phyloP scores from a whole-genome alignment of 345 rosid genomes.

The Capsella bursapastoris region DNA sequence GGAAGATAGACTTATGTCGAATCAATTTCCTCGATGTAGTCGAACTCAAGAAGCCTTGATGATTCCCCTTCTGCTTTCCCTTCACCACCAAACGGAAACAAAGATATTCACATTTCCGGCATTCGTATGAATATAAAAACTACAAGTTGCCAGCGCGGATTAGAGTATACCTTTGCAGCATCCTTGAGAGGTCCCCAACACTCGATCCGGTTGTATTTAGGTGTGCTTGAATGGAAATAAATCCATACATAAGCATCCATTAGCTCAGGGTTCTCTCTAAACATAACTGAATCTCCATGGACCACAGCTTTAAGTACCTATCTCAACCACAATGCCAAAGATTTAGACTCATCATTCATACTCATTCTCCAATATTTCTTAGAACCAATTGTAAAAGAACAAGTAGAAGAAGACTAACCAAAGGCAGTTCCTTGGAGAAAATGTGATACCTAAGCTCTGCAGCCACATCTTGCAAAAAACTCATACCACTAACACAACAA shows the following conservation, averaged over 20 bases:
- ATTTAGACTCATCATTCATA: not conserved
- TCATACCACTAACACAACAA: constrained; percentile 85
- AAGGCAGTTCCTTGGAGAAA: constrained; percentile 88
- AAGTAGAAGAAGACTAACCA: constrained; percentile 55
- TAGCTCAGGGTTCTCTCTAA: constrained; percentile 72
- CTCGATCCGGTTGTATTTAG: constrained; percentile 70
- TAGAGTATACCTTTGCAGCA: constrained; percentile 62
- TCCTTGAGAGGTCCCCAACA: constrained; percentile 88
- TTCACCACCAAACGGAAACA: constrained; percentile 33
- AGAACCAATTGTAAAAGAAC: not conserved
- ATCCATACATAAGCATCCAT: constrained; percentile 74
- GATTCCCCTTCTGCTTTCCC: constrained; percentile 57
- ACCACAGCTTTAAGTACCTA: constrained; percentile 83
- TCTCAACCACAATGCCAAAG: constrained; percentile 14
- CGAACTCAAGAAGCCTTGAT: constrained; percentile 52
- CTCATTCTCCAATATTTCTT: not conserved
- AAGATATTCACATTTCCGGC: constrained; percentile 16
- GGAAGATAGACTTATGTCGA: constrained; percentile 66
- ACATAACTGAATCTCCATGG: constrained; percentile 77
- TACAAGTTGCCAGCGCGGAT: not conserved
- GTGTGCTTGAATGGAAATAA: constrained; percentile 81
- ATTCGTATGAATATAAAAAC: not conserved
- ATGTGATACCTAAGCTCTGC: constrained; percentile 93
- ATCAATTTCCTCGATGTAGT: constrained; percentile 48
- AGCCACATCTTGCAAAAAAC: constrained; percentile 65